Evolutionary conservation across 176 grass and related monocot species (phyloP).

Genomic region (Microstegium vimineum): DNA sequence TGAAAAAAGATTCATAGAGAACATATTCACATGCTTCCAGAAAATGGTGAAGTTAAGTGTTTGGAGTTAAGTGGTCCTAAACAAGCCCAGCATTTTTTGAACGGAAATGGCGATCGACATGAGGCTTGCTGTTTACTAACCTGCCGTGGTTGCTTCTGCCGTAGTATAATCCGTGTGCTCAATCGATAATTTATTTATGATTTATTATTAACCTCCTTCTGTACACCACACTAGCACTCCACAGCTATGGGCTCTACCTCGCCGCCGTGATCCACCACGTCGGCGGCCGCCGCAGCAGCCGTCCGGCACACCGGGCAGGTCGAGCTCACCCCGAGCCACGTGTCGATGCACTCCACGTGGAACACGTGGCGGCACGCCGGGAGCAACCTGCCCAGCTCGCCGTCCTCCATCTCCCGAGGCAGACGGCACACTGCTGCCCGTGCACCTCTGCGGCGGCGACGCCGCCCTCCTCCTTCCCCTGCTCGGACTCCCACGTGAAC

Average conservation of each 20-base stretch:
- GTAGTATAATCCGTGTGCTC: background rate
- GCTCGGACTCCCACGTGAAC: constrained; percentile 29
- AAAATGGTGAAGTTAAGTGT: too few species aligned
- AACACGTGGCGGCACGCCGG: constrained; percentile 52
- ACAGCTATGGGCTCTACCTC: background rate
- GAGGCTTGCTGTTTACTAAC: too few species aligned
- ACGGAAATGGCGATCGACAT: too few species aligned
- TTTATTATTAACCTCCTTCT: background rate
- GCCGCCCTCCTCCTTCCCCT: background rate
- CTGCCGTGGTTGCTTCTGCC: too few species aligned
- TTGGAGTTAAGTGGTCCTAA: too few species aligned
- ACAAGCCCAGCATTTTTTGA: background rate
- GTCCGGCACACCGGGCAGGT: constrained; percentile 58
- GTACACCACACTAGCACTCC: background rate
- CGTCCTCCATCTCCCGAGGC: constrained; percentile 50
- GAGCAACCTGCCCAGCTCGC: constrained; percentile 48
- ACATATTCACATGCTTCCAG: too few species aligned
- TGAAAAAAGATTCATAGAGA: too few species aligned
- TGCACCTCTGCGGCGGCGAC: background rate
- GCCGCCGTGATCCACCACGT: background rate
- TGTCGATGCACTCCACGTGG: constrained; percentile 55
- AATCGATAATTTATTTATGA: background rate
- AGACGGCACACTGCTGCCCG: constrained; percentile 43
- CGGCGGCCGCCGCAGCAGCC: background rate
- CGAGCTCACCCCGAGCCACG: constrained; percentile 43